Percentiles rank a stretch among this genome's conserved stretches.
Evolutionary conservation across 2,329 filamentous ascomycete genomes (phyloP).

Genomic region (Podosphaera xanthii): DNA sequence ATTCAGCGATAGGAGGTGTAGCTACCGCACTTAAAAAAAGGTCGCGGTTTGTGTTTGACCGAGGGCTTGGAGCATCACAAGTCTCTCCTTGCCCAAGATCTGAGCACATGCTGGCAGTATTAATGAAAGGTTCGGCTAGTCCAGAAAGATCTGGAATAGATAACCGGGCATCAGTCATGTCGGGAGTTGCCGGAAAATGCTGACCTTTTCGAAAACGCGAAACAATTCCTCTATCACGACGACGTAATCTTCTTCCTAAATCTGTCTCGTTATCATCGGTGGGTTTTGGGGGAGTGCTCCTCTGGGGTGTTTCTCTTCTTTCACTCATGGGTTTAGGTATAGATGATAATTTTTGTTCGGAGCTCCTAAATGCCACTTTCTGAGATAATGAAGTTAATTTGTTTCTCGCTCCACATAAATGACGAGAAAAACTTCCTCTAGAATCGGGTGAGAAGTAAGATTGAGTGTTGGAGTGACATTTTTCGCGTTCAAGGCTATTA

Average conservation of each 20-base stretch:
- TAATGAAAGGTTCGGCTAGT: not conserved
- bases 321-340: not conserved
- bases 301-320: not conserved
- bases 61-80: conserved; percentile 8
- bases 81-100: conserved; percentile 20
- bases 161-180: conserved; percentile 19
- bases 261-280: not conserved
- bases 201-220: conserved; percentile 8
- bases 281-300: not conserved
- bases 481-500: not conserved
- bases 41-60: conserved; percentile 21
- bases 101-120: conserved; percentile 8
- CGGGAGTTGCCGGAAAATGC: conserved; percentile 31
- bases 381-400: not conserved
- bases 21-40: conserved; percentile 39
- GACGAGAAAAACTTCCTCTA: not conserved
- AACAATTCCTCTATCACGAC: conserved; percentile 6
- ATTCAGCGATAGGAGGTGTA: conserved; percentile 54
- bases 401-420: not conserved
- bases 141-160: not conserved
- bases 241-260: not conserved
- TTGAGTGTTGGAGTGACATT: not conserved
- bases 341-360: not conserved
- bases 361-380: not conserved
- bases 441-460: not conserved